Evolutionary conservation across 2,329 filamentous ascomycete species (phyloP), one percentile per base, ranked within the genome.

Genomic region (Ophiocordyceps polyrhachis-furcata): DNA sequence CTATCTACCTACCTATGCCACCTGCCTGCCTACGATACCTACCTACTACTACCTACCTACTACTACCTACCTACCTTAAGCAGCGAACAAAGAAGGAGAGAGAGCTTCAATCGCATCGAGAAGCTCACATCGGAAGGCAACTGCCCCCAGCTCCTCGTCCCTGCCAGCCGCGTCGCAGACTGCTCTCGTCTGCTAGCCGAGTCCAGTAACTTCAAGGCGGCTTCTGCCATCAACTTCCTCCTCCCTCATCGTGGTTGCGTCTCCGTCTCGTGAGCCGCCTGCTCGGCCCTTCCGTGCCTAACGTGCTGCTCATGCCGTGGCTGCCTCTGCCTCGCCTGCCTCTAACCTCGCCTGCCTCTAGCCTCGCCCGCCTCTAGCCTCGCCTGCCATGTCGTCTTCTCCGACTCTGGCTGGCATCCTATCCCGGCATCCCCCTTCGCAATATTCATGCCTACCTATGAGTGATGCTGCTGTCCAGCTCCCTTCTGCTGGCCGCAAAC

Each of bases 171-270:
- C 31, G 31, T 14, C 3, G 13, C 31, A 9, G 13, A 14, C 13
- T 15, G 12, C 25, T 37, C 28, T 5, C 12, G 37, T 19, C 35
- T 32, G 21, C 35, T 46, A 43, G 13, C 42, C 45, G 4, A 46
- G 37, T 20, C 4, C 28, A 41, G 45, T 19, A 46, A 23, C n/a
- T 28, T 43, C 28, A 13, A 40, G 45, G 25, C 45, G 45, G 41
- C 35, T 25, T 28, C 19, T 19, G n/a, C 13, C 15, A 14, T 32
- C 15, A 14, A n/a, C n/a, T n/a, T 8, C 13, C 2, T 15, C 31
- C 15, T n/a, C 31, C 31, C 31, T 32, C 31, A 12, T 12, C 35
- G 11, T 17, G n/a, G 11, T 38, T 38, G 6, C n/a, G 7, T n/a
- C 17, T 19, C 35, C 17, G n/a, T 19, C 35, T 38, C 35, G n/a